phyloP scores from a whole-genome alignment of 2,329 filamentous ascomycete genomes.

The Clarireedia paspali region DNA sequence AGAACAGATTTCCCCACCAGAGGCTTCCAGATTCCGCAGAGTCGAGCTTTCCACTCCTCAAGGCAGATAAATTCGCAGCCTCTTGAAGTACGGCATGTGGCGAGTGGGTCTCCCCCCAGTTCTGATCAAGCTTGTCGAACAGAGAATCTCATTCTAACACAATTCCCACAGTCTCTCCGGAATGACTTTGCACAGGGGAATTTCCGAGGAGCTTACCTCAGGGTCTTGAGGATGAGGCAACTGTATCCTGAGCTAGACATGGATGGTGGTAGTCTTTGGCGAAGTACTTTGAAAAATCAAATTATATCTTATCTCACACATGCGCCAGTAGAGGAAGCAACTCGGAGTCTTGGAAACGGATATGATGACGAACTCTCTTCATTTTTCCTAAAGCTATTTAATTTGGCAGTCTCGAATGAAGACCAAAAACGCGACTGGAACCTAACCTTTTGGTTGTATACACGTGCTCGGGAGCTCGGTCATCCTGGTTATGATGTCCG shows the following conservation, averaged over 20 bases:
- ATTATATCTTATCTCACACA: conserved; percentile 23
- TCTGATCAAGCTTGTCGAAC: too few relatives aligned
- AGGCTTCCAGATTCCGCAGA: conserved; percentile 8
- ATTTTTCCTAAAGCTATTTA: conserved; percentile 35
- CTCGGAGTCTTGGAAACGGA: conserved; percentile 31
- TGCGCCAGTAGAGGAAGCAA: conserved; percentile 28
- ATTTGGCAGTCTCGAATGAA: conserved; percentile 22
- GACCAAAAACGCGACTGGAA: conserved; percentile 17
- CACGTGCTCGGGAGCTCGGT: conserved; percentile 31
- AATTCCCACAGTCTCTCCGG: neutral
- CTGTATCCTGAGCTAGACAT: neutral
- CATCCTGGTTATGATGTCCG: conserved; percentile 33
- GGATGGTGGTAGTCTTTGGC: conserved; percentile 12
- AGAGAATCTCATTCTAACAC: too few relatives aligned
- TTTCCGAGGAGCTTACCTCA: conserved; percentile 14
- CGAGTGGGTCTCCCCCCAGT: neutral
- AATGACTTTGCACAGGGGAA: conserved; percentile 7
- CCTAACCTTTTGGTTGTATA: conserved; percentile 31
- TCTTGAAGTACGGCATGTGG: neutral
- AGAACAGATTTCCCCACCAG: neutral
- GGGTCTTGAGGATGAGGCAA: conserved; percentile 5
- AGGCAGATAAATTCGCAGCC: neutral
- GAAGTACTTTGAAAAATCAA: conserved; percentile 13
- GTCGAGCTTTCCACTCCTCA: conserved; percentile 13
- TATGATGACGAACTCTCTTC: conserved; percentile 34